Conservation (phyloP, 2,329 filamentous ascomycete species). For the Pseudocercospora eumusae region DNA sequence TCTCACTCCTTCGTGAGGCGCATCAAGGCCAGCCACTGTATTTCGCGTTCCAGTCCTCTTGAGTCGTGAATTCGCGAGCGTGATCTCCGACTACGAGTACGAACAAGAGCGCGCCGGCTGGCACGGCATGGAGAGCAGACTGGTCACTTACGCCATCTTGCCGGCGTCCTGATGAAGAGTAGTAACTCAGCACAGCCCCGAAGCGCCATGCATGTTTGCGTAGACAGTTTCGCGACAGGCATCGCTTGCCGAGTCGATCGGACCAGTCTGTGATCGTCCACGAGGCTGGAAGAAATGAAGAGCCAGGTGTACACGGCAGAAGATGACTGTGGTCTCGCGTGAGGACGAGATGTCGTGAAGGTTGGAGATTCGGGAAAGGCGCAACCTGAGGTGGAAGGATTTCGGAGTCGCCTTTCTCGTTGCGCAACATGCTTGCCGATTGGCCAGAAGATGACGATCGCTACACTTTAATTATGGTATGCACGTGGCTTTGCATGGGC, state of each 20-base stretch:
- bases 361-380: neutral
- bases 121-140: neutral
- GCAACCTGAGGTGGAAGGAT: neutral
- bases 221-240: slow-evolving; percentile 9
- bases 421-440: neutral
- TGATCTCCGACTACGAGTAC: neutral
- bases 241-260: neutral
- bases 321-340: slow-evolving; percentile 7
- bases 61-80: neutral
- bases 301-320: neutral
- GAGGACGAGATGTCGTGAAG: neutral
- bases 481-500: neutral
- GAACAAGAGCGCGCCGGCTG: neutral
- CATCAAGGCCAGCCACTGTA: neutral
- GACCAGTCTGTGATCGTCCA: neutral
- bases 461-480: neutral
- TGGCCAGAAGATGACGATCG: neutral
- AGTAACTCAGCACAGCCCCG: slow-evolving; percentile 21
- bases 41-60: neutral
- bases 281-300: neutral
- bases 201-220: slow-evolving; percentile 15
- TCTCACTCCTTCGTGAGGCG: slow-evolving; percentile 1
- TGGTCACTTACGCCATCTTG: neutral
- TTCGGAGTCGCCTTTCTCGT: neutral
- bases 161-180: neutral